A percentile compares a stretch with the other conserved stretches of the same genome.
These are phyloP conservation scores for Solanum bukasovii DNA, from an alignment of 257 asterid species.

Conservation along the genomic window DNA sequence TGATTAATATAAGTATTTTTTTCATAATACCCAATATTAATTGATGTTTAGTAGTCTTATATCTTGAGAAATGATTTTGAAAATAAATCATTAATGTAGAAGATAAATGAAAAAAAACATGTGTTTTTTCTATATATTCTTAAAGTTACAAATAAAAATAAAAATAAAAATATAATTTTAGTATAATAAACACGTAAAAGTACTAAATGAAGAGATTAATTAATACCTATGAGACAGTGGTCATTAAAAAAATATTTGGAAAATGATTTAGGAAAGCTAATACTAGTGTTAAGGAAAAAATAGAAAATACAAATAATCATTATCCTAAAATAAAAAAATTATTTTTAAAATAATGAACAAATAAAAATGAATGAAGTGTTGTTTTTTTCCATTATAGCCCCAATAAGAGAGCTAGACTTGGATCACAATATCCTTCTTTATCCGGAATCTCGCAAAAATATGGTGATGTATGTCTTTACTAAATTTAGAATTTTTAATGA, in stretches of 20 bases:
- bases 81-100: background rate
- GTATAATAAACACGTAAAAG: background rate
- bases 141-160: no score
- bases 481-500: constrained; percentile 6
- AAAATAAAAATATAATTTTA: background rate
- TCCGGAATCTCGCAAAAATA: constrained; percentile 10
- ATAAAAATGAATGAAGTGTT: background rate
- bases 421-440: constrained; percentile 5
- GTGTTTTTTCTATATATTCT: background rate
- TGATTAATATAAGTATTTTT: background rate
- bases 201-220: background rate
- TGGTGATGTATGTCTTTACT: background rate
- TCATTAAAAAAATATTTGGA: no score
- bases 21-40: background rate
- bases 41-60: background rate
- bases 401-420: background rate
- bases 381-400: background rate
- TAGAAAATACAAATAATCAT: background rate
- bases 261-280: no score
- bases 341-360: background rate
- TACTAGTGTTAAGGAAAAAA: background rate
- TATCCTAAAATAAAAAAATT: background rate
- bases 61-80: background rate
- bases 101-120: background rate
- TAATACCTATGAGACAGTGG: background rate